phyloP scores from a whole-genome alignment of 345 rosid genomes.

The Brassica juncea region DNA sequence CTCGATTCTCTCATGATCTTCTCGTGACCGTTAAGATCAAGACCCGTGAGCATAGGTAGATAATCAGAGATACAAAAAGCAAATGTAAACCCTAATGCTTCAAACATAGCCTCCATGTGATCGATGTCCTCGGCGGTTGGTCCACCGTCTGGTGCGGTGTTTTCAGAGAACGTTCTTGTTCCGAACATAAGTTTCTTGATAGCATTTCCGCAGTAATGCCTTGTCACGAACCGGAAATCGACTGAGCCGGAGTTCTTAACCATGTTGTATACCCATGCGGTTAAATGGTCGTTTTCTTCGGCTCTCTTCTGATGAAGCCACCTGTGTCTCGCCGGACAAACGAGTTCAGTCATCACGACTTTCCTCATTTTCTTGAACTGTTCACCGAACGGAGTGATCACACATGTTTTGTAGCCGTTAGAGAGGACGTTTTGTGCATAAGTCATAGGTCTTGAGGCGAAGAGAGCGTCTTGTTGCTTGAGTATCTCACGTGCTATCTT shows the following conservation, averaged over 20 bases:
- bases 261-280: slow-evolving; percentile 43
- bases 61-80: slow-evolving; percentile 59
- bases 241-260: slow-evolving; percentile 37
- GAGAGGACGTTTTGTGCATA: slow-evolving; percentile 32
- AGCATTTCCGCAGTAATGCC: slow-evolving; percentile 47
- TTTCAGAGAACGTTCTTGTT: slow-evolving; percentile 37
- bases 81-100: slow-evolving; percentile 31
- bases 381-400: slow-evolving; percentile 39
- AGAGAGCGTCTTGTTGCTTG: slow-evolving; percentile 44
- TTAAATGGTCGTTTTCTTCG: slow-evolving; percentile 47
- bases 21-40: slow-evolving; percentile 49
- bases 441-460: slow-evolving; percentile 42
- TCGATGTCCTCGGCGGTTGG: slow-evolving; percentile 49
- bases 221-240: slow-evolving; percentile 39
- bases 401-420: slow-evolving; percentile 37
- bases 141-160: slow-evolving; percentile 40
- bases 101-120: slow-evolving; percentile 54
- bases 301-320: slow-evolving; percentile 47
- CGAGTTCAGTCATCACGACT: slow-evolving; percentile 40
- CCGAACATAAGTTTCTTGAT: slow-evolving; percentile 45
- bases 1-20: slow-evolving; percentile 39
- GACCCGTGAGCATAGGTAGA: slow-evolving; percentile 45
- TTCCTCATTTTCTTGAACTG: slow-evolving; percentile 59
- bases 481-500: slow-evolving; percentile 45
- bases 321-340: slow-evolving; percentile 45